Conservation (phyloP, 805 yeast genomes). For the Lipomyces kockii region DNA sequence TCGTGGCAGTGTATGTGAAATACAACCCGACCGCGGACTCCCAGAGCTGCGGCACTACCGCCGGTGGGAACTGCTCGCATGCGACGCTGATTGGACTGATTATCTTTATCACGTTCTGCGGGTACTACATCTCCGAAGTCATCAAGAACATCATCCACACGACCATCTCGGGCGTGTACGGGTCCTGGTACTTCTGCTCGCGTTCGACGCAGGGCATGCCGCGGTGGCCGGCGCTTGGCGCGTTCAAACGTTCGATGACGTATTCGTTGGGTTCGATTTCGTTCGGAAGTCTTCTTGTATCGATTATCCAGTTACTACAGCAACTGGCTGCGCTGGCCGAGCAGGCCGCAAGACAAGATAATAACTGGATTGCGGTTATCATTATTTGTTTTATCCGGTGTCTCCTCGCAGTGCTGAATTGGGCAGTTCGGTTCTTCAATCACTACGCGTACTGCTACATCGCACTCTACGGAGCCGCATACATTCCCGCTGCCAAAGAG, state of each 20-base stretch:
- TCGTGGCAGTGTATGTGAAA: slow-evolving; percentile 79
- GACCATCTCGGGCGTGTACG: slow-evolving; percentile 80
- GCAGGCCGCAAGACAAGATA: slow-evolving; percentile 58
- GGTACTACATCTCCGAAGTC: slow-evolving; percentile 82
- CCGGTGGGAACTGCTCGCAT: slow-evolving; percentile 61
- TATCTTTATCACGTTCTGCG: slow-evolving; percentile 78
- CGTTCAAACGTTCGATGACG: slow-evolving; percentile 78
- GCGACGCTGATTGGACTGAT: slow-evolving; percentile 69
- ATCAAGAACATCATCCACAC: slow-evolving; percentile 79
- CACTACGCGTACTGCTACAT: slow-evolving; percentile 87
- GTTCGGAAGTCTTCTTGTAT: slow-evolving; percentile 77
- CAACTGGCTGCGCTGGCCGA: slow-evolving; percentile 59
- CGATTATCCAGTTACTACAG: slow-evolving; percentile 69
- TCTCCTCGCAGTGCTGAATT: slow-evolving; percentile 67
- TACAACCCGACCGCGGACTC: slow-evolving; percentile 63
- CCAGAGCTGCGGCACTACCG: slow-evolving; percentile 52
- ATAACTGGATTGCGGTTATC: slow-evolving; percentile 57
- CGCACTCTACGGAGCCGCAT: slow-evolving; percentile 83
- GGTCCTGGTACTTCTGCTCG: slow-evolving; percentile 87
- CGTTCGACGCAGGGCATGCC: slow-evolving; percentile 80
- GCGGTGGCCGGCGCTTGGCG: slow-evolving; percentile 75
- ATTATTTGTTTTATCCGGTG: slow-evolving; percentile 58
- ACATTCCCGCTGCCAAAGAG: slow-evolving; percentile 75
- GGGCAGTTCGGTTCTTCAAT: slow-evolving; percentile 84
- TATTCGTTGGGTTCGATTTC: slow-evolving; percentile 90